Evolutionary conservation across 176 grass and related monocot species (phyloP), one percentile per base, ranked within the genome.

Genomic region (Cenchrus americanus): DNA sequence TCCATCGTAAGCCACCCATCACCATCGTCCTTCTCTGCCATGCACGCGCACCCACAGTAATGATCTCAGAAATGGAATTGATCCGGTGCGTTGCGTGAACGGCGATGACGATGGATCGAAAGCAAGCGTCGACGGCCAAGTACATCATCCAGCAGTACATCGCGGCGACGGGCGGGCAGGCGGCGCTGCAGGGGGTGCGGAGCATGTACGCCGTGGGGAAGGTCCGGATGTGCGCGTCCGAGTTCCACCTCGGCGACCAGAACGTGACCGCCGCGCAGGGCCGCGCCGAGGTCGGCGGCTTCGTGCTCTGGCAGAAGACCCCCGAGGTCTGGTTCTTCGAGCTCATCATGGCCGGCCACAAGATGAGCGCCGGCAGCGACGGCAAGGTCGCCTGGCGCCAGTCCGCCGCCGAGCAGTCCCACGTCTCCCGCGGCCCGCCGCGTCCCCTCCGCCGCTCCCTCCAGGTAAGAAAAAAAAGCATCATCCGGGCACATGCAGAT

Each of bases 91-190:
- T 68, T 62, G 66, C 13, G 62, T 59, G 50, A 60, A 52, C 34
- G 34, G 34, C 34, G 34, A 37, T 37, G 34, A 37, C 34, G 34
- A 37, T 37, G 34, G 34, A 37, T 37, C 34, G 34, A 37, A 37
- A 99, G 96, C 96, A 96, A 99, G 96, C 91, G 51, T 99, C 96
- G 26, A 94, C 96, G 77, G 93, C 93, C 30, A 99, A 94, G 89
- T 99, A 99, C 87, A 99, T 99, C 64, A 96, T 99, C 68, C 91
- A 93, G 40, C 93, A 99, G 86, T 99, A 99, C 89, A 92, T 99
- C 40, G 96, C 96, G 13, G 96, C 93, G 48, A 99, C 91, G 59
- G 96, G 96, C n/a, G 96, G 96, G 72, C 96, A 95, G 83, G 49
- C 77, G 42, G 89, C 93, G 52, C 83, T 99, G 85, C 87, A 84